phyloP scores from a whole-genome alignment of 768 basidiomycete genomes.

The Phylloporus sp. region DNA sequence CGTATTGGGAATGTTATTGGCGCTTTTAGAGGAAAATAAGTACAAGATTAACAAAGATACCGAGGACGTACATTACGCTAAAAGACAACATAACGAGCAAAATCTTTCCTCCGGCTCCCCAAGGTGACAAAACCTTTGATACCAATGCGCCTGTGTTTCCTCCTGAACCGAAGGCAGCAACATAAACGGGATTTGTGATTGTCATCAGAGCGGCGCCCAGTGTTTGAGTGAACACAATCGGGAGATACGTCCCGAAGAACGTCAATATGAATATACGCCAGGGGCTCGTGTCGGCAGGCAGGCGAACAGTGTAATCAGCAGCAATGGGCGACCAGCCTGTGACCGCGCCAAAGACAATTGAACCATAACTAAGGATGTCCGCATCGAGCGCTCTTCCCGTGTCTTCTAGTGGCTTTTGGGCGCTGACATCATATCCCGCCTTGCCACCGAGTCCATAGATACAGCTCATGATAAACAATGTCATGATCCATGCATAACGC shows the following conservation, averaged over 20 bases:
- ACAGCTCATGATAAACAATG: conserved; percentile 45
- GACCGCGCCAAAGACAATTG: conserved; percentile 47
- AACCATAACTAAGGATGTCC: conserved; percentile 50
- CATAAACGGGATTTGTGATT: conserved; percentile 38
- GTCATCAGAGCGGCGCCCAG: conserved; percentile 42
- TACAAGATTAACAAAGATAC: not conserved
- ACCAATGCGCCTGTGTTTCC: conserved; percentile 44
- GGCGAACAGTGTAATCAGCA: conserved; percentile 51
- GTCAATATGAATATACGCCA: conserved; percentile 46
- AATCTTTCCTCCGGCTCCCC: conserved; percentile 41
- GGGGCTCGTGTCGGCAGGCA: conserved; percentile 42
- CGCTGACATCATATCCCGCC: conserved; percentile 43
- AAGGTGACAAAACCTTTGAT: conserved; percentile 41
- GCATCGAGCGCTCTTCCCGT: conserved; percentile 42
- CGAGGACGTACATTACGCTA: conserved; percentile 37
- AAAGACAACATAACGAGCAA: conserved; percentile 40
- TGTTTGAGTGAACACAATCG: conserved; percentile 35
- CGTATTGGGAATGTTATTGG: conserved; percentile 41
- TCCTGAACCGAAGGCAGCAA: conserved; percentile 35
- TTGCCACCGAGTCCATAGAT: conserved; percentile 48
- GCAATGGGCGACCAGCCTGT: conserved; percentile 51
- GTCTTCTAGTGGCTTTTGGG: conserved; percentile 41
- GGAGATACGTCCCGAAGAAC: conserved; percentile 48
- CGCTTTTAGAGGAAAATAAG: conserved; percentile 17
- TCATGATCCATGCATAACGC: conserved; percentile 52